Conservation (phyloP, 176 grass and related monocot genomes). For the Rhynchospora pubera region DNA sequence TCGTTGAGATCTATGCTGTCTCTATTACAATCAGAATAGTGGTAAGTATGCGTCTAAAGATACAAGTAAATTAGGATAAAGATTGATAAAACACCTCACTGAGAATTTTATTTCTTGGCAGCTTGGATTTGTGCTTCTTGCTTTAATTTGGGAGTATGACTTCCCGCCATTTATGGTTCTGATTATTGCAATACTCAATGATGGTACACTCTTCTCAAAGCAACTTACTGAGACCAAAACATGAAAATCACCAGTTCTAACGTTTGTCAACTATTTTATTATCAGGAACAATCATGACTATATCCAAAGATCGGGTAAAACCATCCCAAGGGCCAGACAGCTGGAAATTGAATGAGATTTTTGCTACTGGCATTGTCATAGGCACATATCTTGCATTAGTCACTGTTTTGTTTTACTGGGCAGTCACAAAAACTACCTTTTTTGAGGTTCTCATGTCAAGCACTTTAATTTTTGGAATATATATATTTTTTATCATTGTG, state of each 20-base stretch:
- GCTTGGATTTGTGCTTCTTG: slow-evolving; percentile 77
- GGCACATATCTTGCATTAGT: slow-evolving; percentile 78
- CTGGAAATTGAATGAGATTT: slow-evolving; percentile 79
- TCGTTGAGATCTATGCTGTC: slow-evolving; percentile 77
- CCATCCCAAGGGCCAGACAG: slow-evolving; percentile 53
- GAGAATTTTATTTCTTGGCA: slow-evolving; percentile 14
- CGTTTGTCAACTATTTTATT: not conserved
- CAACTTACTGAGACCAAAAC: not conserved
- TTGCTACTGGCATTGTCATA: slow-evolving; percentile 57
- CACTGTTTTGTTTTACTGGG: slow-evolving; percentile 77
- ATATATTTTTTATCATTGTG: not conserved
- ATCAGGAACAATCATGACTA: slow-evolving; percentile 82
- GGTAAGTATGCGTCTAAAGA: slow-evolving; percentile 30
- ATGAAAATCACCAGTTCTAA: not conserved
- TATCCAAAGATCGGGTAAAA: slow-evolving; percentile 75
- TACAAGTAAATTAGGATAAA: not conserved
- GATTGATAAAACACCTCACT: not conserved
- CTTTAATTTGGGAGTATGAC: slow-evolving; percentile 73
- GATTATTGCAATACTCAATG: slow-evolving; percentile 77
- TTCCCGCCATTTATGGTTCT: slow-evolving; percentile 95
- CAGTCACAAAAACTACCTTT: slow-evolving; percentile 47
- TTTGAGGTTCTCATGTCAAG: slow-evolving; percentile 44
- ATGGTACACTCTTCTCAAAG: slow-evolving; percentile 42
- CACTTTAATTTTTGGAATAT: not conserved
- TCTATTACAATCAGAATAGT: slow-evolving; percentile 91